Evolutionary conservation across 306 rosid genomes (phyloP), one percentile per base, ranked within the genome.

Genomic region (Fragaria vesca): DNA sequence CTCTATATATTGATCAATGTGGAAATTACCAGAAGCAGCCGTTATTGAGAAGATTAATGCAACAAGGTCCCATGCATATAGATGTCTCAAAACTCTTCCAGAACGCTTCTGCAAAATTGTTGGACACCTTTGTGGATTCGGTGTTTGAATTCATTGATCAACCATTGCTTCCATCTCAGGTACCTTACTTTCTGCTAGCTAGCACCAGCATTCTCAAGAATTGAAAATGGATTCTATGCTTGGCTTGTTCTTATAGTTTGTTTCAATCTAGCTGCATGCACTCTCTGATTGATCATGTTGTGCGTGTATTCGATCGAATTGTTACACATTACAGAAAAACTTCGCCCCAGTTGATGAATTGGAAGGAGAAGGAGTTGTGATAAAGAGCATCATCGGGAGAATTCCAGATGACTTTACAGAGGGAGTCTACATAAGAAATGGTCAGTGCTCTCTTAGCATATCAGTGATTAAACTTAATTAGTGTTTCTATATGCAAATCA

Each of bases 381-480:
- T 88, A 62, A 71, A 36, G 28, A 69, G n/a, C 81, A 88, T 84
- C 73, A 73, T 71, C 77, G 97, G 97, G 51, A 81, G n/a, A 21
- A 69, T 93, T 67, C 97, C 95, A 0, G 66, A 48, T 43, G 73
- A 76, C 43, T 93, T 89, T 76, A 91, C 91, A 0, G 80, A 80
- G 50, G 98, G 97, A 57, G 86, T 89, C 57, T 89, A 85, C 76
- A 58, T 88, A 32, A 88, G 93, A 89, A 93, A 88, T 71, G 98
- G 95, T 88, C 4, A 3, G 71, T 63, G 80, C 45, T 36, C 11
- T 62, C 9, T 69, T 34, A 50, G 12, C 4, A 36, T 32, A n/a
- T 34, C 3, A 50, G 34, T 2, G 17, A 71, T 17, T 24, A 7
- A 16, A 36, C 5, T 36, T 36, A 5, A 36, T 36, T 36, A 36